A percentile compares a stretch with the other conserved stretches of the same genome.
phyloP scores from a whole-genome alignment of 306 rosid genomes.

The Cucumis hystrix region DNA sequence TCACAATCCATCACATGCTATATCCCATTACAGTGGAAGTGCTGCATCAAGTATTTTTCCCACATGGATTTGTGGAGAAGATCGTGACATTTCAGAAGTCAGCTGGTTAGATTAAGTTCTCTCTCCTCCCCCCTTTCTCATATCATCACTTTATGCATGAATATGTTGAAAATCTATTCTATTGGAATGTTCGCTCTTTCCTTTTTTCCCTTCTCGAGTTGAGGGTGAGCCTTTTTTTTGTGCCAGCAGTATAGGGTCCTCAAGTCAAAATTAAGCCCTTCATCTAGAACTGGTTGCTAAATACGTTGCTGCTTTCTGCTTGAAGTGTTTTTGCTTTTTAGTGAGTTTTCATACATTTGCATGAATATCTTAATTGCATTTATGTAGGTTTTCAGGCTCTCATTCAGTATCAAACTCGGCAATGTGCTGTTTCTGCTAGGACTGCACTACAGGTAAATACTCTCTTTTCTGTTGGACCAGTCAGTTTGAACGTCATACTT shows the following conservation, averaged over 20 bases:
- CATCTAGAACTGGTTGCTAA: not conserved
- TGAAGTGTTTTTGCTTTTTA: not conserved
- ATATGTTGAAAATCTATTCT: not conserved
- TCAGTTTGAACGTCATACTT: slow-evolving; percentile 8
- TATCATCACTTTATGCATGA: not conserved
- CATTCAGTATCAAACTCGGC: slow-evolving; percentile 74
- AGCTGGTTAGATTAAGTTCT: slow-evolving; percentile 93
- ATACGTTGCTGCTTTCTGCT: not conserved
- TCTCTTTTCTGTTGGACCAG: not conserved
- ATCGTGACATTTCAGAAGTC: slow-evolving; percentile 99
- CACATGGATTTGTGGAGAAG: slow-evolving; percentile 99
- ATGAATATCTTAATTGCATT: slow-evolving; percentile 13
- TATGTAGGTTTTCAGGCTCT: slow-evolving; percentile 93
- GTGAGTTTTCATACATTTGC: not conserved
- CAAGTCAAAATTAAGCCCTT: not conserved
- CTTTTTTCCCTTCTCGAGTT: not conserved
- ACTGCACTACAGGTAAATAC: slow-evolving; percentile 74
- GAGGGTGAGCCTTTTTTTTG: not conserved
- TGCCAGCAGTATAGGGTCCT: not conserved
- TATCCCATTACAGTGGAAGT: slow-evolving; percentile 99
- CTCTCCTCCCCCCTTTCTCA: slow-evolving; percentile 32
- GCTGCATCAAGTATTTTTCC: slow-evolving; percentile 95
- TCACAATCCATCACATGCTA: slow-evolving; percentile 96
- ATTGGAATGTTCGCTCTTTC: not conserved
- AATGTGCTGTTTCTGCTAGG: slow-evolving; percentile 78